phyloP scores from a whole-genome alignment of 495 filamentous ascomycete genomes.

The Eremomyces bilateralis region DNA sequence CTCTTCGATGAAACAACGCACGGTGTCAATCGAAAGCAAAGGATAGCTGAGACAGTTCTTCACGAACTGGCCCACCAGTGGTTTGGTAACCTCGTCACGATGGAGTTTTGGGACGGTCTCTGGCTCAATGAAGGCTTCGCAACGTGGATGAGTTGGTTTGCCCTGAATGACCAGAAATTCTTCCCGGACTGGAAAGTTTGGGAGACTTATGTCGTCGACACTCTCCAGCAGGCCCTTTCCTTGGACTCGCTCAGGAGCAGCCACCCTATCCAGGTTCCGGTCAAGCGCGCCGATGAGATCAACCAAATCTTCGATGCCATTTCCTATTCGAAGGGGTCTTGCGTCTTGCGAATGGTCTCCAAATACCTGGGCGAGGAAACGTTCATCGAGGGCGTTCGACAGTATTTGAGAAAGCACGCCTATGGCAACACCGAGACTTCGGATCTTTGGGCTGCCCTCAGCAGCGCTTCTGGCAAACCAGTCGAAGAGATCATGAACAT shows the following conservation, averaged over 20 bases:
- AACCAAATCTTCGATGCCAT: constrained; percentile 98
- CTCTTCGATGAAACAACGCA: constrained; percentile 81
- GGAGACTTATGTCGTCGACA: constrained; percentile 83
- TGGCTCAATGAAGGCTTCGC: constrained; percentile 99
- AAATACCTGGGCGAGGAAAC: constrained; percentile 81
- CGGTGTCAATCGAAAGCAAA: constrained; percentile 79
- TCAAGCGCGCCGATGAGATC: constrained; percentile 85
- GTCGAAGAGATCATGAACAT: constrained; percentile 58
- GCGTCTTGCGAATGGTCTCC: constrained; percentile 91
- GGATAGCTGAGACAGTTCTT: constrained; percentile 84
- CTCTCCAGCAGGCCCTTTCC: constrained; percentile 64
- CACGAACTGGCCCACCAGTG: constrained; percentile 97
- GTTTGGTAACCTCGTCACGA: constrained; percentile 97
- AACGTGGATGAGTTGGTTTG: constrained; percentile 63
- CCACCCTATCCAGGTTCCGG: constrained; percentile 92
- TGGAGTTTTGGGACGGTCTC: constrained; percentile 98
- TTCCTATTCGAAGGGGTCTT: constrained; percentile 91
- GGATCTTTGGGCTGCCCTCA: constrained; percentile 79
- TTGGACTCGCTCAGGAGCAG: constrained; percentile 84
- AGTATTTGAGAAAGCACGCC: constrained; percentile 87
- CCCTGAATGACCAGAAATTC: constrained; percentile 51
- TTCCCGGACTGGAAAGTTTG: constrained; percentile 99
- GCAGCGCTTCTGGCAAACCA: constrained; percentile 75
- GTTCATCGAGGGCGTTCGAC: constrained; percentile 81
- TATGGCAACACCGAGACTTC: constrained; percentile 69